Base-by-base conservation (phyloP, 1,139 yeast genomes). In the Yamadazyma diddensiae region DNA sequence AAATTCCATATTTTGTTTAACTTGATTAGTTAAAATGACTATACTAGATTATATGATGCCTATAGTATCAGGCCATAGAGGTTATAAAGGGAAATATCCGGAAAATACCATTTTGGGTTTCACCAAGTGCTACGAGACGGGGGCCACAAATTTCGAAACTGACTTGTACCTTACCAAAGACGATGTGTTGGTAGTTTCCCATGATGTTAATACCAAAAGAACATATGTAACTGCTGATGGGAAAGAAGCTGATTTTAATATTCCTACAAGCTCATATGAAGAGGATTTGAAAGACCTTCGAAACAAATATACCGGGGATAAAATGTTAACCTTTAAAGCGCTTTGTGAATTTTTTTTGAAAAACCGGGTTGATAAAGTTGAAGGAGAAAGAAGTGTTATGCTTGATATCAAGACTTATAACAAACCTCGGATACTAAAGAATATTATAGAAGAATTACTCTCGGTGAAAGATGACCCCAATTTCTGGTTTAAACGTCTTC, bases 91-190 rank as follows among this genome's bases (percentile, higher is more conserved):
- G 21, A 61, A 68, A 35, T 82, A 61, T 46, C 85, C 94, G 3
- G 97, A 90, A 52, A 90, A 90, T 56, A 83, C 96, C 4, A 45
- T 87, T 12, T 49, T 65, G 2, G 88, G 95, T 2, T 85, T 86
- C 56, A 63, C 75, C 13, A 79, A 79, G 34, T 94, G 95, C 15
- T 72, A 70, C 30, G 76, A 71, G 12, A 70, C 77, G 13, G 92
- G 92, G 0, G 88, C 85, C 17, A 72, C 75, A 14, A 72, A 78
- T 8, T 71, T 92, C 24, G 97, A 90, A 55, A 82, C 95, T 6
- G 96, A 92, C 55, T 65, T 90, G 29, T 95, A 90, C 66, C 65
- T 87, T 35, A 69, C 94, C 2, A 58, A 60, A 5, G 98, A 92
- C 56, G 77, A 81, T 9, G 73, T 74, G 4, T 69, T 87, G 17